Base-by-base conservation (phyloP, 2,329 filamentous ascomycete genomes). In the Stachybotrys chlorohalonatus region DNA sequence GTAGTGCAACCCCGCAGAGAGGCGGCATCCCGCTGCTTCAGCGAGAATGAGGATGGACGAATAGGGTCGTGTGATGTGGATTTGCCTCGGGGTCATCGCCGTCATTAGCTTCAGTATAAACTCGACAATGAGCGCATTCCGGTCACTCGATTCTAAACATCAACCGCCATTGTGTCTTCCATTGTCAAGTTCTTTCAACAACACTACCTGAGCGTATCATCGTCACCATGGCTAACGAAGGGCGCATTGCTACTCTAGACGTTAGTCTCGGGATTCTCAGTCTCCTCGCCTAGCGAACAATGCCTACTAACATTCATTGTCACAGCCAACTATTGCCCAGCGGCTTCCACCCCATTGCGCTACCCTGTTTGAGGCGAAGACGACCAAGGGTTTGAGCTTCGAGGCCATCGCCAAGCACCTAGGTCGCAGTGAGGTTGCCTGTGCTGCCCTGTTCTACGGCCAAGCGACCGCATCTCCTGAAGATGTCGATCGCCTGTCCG, bases 381-480 rank as follows among this genome's bases (percentile, higher is more conserved):
- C 89, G 51, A 68, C 73, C 54, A 87, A 88, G 71, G 79, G 83
- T 60, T 80, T 95, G 42, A 89, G 79, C 64, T 96, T 96, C 67
- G 89, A 90, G 68, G 74, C 82, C 48, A 91, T 96, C 64, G 89
- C 83, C 52, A 73, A 84, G 60, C 77, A 84, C 32, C 79, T 96
- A 54, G 85, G 84, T 58, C 87, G 91, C 59, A 84, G 86, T 66
- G 89, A 96, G 73, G 89, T 96, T 47, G 89, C 90, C 47, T 83
- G 88, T 4, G 92, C 92, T 2, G 91, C 91, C 2, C 75, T 96
- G 59, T 96, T 96, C 79, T 96, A 96, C 69, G 92, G 92, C 32
- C 90, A 94, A 69, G 84, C 87, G 6, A 83, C 83, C 63, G 88
- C 90, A 1, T 87, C 85, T 0, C 65, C 80, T 0, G 86, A 89